A percentile compares a stretch with the other conserved stretches of the same genome.
These are phyloP conservation scores for Coprinopsis marcescibilis DNA, from an alignment of 768 basidiomycete species.

Conservation along the genomic window DNA sequence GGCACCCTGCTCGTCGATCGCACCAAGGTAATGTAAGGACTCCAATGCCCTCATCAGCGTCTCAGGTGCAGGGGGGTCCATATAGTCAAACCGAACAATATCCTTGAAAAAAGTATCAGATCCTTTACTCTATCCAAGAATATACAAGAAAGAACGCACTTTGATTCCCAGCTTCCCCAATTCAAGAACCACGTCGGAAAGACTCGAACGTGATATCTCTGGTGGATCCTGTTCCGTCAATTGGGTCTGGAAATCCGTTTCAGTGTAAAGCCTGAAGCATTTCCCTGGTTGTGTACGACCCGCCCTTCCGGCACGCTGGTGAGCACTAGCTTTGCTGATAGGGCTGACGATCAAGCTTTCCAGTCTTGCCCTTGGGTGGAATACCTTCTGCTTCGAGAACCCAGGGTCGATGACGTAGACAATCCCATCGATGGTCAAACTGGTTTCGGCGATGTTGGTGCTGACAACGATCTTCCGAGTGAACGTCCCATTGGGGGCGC, in stretches of 20 bases:
- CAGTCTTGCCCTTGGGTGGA: slow-evolving; percentile 96
- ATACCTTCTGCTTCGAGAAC: slow-evolving; percentile 97
- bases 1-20: slow-evolving; percentile 90
- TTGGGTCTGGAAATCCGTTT: slow-evolving; percentile 94
- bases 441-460: slow-evolving; percentile 98
- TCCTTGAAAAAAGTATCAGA: too few species aligned
- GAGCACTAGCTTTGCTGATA: slow-evolving; percentile 94
- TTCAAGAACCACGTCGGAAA: slow-evolving; percentile 90
- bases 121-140: too few species aligned
- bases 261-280: slow-evolving; percentile 94
- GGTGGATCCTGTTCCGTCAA: slow-evolving; percentile 96
- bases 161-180: slow-evolving; percentile 92
- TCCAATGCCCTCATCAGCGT: slow-evolving; percentile 97
- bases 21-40: slow-evolving; percentile 85
- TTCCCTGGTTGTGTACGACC: slow-evolving; percentile 95
- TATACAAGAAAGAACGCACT: slow-evolving; percentile 30
- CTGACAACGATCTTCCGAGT: slow-evolving; percentile 93
- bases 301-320: slow-evolving; percentile 94
- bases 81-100: slow-evolving; percentile 81
- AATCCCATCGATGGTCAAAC: slow-evolving; percentile 95
- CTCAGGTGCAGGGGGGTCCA: slow-evolving; percentile 92
- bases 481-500: slow-evolving; percentile 59
- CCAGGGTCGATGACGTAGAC: slow-evolving; percentile 98
- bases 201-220: slow-evolving; percentile 89
- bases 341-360: slow-evolving; percentile 93